phyloP scores from a whole-genome alignment of 164 flowering plant genomes.

The Magnolia changhungtana region DNA sequence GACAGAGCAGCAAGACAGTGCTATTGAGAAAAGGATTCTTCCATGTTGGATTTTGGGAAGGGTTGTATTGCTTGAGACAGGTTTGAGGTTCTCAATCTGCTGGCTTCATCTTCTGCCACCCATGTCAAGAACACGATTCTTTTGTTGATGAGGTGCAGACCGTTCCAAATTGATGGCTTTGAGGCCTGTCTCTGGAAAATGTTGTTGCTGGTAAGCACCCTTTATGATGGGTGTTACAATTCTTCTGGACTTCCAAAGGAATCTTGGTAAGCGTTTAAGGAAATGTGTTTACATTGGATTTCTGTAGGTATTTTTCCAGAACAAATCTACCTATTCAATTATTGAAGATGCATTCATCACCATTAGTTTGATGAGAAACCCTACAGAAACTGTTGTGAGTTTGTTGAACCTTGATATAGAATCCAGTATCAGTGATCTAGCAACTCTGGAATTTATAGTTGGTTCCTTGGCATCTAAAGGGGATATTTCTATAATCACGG shows the following conservation, averaged over 20 bases:
- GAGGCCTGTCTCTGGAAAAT: conserved; percentile 89
- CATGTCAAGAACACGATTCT: conserved; percentile 92
- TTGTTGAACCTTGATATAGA: no score
- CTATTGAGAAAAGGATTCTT: conserved; percentile 19
- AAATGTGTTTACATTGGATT: no score
- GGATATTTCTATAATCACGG: no score
- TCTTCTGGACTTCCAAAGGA: neutral
- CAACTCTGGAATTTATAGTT: no score
- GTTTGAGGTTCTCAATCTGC: conserved; percentile 82
- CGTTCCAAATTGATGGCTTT: conserved; percentile 91
- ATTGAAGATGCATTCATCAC: no score
- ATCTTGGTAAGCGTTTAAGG: no score
- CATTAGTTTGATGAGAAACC: no score
- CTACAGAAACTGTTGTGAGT: no score
- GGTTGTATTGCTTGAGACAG: conserved; percentile 96
- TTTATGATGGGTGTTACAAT: neutral
- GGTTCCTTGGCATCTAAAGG: no score
- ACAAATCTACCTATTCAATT: conserved; percentile 72
- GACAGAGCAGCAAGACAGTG: no score
- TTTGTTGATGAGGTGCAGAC: conserved; percentile 89
- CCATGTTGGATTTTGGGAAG: conserved; percentile 82
- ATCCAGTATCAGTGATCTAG: no score
- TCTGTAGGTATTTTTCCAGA: conserved; percentile 62
- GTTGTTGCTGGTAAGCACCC: conserved; percentile 74
- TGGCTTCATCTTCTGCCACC: conserved; percentile 91